These are phyloP conservation scores for Didymella pomorum DNA, from an alignment of 2,329 filamentous ascomycete species.

Conservation along the genomic window DNA sequence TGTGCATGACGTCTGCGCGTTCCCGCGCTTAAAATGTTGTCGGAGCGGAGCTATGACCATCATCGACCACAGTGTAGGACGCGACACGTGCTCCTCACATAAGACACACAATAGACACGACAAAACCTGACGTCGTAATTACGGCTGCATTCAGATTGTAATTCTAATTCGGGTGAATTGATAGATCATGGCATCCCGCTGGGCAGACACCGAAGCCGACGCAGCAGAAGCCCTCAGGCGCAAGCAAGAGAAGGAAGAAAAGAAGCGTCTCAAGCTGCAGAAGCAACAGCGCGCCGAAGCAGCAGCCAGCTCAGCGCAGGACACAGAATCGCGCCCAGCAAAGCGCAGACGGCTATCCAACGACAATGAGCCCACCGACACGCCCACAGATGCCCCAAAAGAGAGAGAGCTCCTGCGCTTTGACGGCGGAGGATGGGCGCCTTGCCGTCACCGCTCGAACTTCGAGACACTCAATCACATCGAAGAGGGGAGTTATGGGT, in stretches of 20 bases:
- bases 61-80: neutral
- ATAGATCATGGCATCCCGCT: slow-evolving; percentile 70
- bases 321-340: slow-evolving; percentile 55
- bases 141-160: neutral
- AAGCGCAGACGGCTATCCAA: slow-evolving; percentile 70
- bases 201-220: slow-evolving; percentile 87
- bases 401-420: slow-evolving; percentile 72
- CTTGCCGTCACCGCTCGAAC: slow-evolving; percentile 80
- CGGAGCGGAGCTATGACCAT: slow-evolving; percentile 48
- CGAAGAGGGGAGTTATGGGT: slow-evolving; percentile 96
- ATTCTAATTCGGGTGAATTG: no score
- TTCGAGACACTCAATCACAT: slow-evolving; percentile 96
- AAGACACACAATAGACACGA: neutral
- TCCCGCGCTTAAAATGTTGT: slow-evolving; percentile 36
- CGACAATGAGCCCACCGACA: slow-evolving; percentile 34
- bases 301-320: slow-evolving; percentile 40
- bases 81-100: neutral
- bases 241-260: slow-evolving; percentile 86
- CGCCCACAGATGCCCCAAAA: slow-evolving; percentile 35
- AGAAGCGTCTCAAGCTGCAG: slow-evolving; percentile 82
- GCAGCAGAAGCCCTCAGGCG: slow-evolving; percentile 74
- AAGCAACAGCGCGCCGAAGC: slow-evolving; percentile 75
- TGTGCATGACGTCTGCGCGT: slow-evolving; percentile 41
- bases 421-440: slow-evolving; percentile 71
- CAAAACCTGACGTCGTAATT: neutral